These are phyloP conservation scores for Ophiosphaerella herpotricha DNA, from an alignment of 2,329 filamentous ascomycete species.

Conservation along the genomic window DNA sequence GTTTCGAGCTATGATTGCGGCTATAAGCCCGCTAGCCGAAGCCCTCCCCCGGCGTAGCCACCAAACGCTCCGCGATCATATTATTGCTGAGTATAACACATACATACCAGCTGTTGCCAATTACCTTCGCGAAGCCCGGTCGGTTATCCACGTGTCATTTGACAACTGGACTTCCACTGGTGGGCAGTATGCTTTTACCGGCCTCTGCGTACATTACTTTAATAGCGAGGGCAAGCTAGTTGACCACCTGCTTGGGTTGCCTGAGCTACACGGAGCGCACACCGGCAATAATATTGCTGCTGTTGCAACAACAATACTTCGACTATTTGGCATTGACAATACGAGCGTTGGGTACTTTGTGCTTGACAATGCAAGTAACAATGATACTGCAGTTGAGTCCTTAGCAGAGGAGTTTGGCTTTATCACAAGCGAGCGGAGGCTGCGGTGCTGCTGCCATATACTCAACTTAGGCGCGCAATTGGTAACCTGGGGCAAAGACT, in stretches of 20 bases:
- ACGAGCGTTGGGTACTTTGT: constrained; percentile 5
- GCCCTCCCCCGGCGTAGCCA: constrained; percentile 9
- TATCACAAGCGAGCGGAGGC: too few relatives aligned
- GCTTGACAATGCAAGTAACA: constrained; percentile 7
- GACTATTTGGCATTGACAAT: not conserved
- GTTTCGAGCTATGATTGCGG: constrained; percentile 4
- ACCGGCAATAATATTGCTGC: constrained; percentile 5
- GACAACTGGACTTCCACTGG: not conserved
- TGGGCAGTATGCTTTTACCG: constrained; percentile 3
- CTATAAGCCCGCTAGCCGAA: constrained; percentile 6
- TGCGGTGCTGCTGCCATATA: too few relatives aligned
- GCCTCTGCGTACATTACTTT: constrained; percentile 9
- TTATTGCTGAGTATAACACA: constrained; percentile 10
- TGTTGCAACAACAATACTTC: not conserved
- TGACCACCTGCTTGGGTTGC: constrained; percentile 5
- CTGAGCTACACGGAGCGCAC: constrained; percentile 6
- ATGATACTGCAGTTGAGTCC: too few relatives aligned
- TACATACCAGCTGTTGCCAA: constrained; percentile 5
- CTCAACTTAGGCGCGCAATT: too few relatives aligned
- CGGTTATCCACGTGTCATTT: constrained; percentile 9
- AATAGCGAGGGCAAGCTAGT: constrained; percentile 2
- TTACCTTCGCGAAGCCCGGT: constrained; percentile 5
- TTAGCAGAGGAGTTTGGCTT: too few relatives aligned
- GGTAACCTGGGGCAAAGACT: too few relatives aligned
- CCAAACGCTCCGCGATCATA: constrained; percentile 13